Conservation (phyloP, 495 filamentous ascomycete genomes). For the Penicillium cinerascens region DNA sequence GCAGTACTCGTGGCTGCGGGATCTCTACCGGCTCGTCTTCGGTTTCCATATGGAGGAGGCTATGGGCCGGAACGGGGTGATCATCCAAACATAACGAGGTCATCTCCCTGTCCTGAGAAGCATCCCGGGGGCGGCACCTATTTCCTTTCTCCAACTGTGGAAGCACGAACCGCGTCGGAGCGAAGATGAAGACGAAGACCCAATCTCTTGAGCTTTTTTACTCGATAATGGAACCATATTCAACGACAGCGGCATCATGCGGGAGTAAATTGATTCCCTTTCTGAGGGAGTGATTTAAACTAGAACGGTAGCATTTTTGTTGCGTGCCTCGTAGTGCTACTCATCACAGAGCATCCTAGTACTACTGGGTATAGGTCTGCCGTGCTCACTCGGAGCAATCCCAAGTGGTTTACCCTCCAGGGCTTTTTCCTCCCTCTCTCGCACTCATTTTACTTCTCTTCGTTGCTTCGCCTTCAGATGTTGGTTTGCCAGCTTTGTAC, state of each 20-base stretch:
- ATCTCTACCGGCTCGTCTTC: slow-evolving; percentile 81
- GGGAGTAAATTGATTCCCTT: background rate
- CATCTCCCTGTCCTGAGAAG: background rate
- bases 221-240: too few species aligned
- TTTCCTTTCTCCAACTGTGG: background rate
- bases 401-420: too few species aligned
- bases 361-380: too few species aligned
- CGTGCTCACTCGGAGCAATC: too few species aligned
- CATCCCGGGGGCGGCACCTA: background rate
- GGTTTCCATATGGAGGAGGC: slow-evolving; percentile 77
- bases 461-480: too few species aligned
- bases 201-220: background rate
- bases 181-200: background rate
- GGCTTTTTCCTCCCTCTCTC: too few species aligned
- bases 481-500: too few species aligned
- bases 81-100: slow-evolving; percentile 39
- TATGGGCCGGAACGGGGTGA: slow-evolving; percentile 49
- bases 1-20: slow-evolving; percentile 69
- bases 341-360: too few species aligned
- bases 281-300: background rate
- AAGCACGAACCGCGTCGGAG: background rate
- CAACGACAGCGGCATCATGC: background rate
- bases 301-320: too few species aligned
- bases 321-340: too few species aligned
- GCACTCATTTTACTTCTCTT: too few species aligned